phyloP scores from a whole-genome alignment of 2,329 filamentous ascomycete species.

The Alternaria alternata region DNA sequence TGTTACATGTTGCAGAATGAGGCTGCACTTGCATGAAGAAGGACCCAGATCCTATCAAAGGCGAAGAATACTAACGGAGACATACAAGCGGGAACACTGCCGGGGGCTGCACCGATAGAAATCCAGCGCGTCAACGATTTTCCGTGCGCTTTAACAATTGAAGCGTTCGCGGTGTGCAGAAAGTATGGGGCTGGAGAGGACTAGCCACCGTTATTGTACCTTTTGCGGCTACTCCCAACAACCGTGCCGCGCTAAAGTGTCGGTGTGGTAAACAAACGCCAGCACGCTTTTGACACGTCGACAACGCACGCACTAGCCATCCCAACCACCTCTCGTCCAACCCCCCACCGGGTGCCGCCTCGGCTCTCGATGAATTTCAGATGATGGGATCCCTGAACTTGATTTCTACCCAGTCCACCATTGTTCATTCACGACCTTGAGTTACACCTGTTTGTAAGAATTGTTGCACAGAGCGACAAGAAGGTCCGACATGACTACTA shows the following conservation, averaged over 20 bases:
- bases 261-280: conserved; percentile 30
- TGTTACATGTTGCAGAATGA: conserved; percentile 6
- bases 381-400: conserved; percentile 18
- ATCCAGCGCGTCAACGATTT: not conserved
- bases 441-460: conserved; percentile 14
- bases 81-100: not conserved
- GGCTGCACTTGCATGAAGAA: conserved; percentile 14
- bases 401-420: conserved; percentile 6
- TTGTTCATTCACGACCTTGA: conserved; percentile 21
- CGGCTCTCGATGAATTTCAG: conserved; percentile 10
- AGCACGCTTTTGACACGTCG: conserved; percentile 24
- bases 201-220: conserved; percentile 15
- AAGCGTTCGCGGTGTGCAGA: not conserved
- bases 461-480: conserved; percentile 29
- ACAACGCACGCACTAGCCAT: conserved; percentile 30
- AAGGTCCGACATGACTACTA: conserved; percentile 35
- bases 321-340: conserved; percentile 2
- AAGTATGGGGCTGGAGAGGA: conserved; percentile 10
- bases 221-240: conserved; percentile 26
- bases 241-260: conserved; percentile 18
- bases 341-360: conserved; percentile 2
- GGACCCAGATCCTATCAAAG: conserved; percentile 12
- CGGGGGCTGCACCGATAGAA: not conserved
- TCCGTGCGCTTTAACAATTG: not conserved
- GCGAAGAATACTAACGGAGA: conserved; percentile 8